Evolutionary conservation across 495 filamentous ascomycete species (phyloP), one percentile per base, ranked within the genome.

Genomic region (Physcia stellaris): DNA sequence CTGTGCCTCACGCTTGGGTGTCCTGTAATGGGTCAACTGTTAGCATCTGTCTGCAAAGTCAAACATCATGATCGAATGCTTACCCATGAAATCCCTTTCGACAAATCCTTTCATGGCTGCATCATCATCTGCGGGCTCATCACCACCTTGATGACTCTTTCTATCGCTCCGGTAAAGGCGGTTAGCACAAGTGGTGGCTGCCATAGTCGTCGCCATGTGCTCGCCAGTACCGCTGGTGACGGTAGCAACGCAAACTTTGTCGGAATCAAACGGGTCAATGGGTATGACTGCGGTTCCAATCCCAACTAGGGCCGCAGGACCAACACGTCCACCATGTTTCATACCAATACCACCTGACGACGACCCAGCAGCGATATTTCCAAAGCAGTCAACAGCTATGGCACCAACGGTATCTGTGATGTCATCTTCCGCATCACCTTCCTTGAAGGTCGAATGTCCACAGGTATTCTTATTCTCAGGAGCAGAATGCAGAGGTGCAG

Each of bases 281-380:
- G 86, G 86, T n/a, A 92, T 69, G 9, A 95, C 79, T 37, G 80
- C 75, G 12, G 86, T 86, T 29, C 90, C 90, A 36, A 98, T 71
- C 9, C 88, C 88, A 16, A 95, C 81, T 10, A 98, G 65, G 5
- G 90, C 90, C 17, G 90, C 90, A 24, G 90, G 90, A 2, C 90
- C 90, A 49, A 93, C 68, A 30, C 90, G 77, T 18, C 90, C 90
- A 32, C 73, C 70, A 58, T 90, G 86, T 50, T 98, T 98, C 86
- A 98, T 94, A 12, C 92, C 92, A 46, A 96, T 96, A 5, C 90
- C 90, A n/a, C 90, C 90, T 32, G 90, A 98, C 5, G 90, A 96
- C 2, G 92, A 93, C n/a, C 83, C 90, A 6, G 88, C 90, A 4
- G 90, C 92, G 52, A 98, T 94, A 33, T 80, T 79, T 15, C 90